phyloP scores from a whole-genome alignment of 495 filamentous ascomycete species.

The Daldinia caldariorum region DNA sequence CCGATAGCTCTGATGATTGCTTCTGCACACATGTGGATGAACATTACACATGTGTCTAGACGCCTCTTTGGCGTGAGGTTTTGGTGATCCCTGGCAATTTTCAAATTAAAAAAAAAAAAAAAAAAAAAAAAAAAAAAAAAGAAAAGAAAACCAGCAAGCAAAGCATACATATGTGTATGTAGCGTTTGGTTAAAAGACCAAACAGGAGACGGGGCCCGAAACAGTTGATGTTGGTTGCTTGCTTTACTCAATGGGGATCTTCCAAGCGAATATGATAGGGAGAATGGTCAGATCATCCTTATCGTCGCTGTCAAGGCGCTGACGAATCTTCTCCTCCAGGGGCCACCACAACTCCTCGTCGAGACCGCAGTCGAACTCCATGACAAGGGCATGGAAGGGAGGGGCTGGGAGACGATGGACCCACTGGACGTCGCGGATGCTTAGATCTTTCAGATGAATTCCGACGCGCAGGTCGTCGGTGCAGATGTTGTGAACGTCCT shows the following conservation, averaged over 20 bases:
- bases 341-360: slow-evolving; percentile 5
- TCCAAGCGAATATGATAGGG: slow-evolving; percentile 1
- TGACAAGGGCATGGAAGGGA: not conserved
- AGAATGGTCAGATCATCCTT: not conserved
- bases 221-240: not conserved
- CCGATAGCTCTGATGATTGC: not conserved
- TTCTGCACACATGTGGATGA: not conserved
- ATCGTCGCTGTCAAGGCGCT: not conserved
- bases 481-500: not conserved
- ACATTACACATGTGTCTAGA: not conserved
- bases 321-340: not conserved
- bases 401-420: not conserved
- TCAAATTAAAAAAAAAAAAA: too few species aligned
- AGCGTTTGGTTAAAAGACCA: not conserved
- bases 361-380: slow-evolving; percentile 6
- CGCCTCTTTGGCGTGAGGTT: not conserved
- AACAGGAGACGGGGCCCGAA: not conserved
- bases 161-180: not conserved
- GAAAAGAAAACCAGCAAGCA: not conserved
- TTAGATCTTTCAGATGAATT: not conserved
- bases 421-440: slow-evolving; percentile 6
- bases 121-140: too few species aligned
- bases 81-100: not conserved
- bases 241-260: not conserved
- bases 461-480: not conserved